Evolutionary conservation across 2,329 filamentous ascomycete genomes (phyloP).

Genomic region (Elsinoe necatrix): DNA sequence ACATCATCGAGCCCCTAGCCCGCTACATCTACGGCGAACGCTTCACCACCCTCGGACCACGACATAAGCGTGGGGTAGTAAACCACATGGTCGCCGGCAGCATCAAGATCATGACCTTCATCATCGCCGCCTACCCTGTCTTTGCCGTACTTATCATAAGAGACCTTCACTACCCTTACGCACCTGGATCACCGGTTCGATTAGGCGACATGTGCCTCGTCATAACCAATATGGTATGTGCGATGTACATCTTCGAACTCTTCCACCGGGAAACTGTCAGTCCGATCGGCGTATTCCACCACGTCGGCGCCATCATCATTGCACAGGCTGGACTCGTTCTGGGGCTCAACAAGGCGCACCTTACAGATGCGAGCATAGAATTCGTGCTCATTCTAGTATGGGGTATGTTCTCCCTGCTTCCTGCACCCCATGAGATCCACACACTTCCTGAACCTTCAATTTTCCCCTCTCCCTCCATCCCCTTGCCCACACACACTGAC

Average conservation of each 20-base stretch:
- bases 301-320: conserved; percentile 35
- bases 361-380: conserved; percentile 30
- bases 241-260: conserved; percentile 42
- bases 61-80: conserved; percentile 35
- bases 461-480: neutral
- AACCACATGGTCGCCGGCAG: conserved; percentile 40
- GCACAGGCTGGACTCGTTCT: conserved; percentile 38
- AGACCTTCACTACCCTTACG: conserved; percentile 27
- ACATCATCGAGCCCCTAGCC: conserved; percentile 32
- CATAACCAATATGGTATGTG: conserved; percentile 35
- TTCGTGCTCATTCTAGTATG: conserved; percentile 34
- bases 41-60: conserved; percentile 32
- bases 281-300: conserved; percentile 35
- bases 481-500: neutral
- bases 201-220: conserved; percentile 37
- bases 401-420: conserved; percentile 27
- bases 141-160: conserved; percentile 31
- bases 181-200: conserved; percentile 27
- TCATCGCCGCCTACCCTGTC: conserved; percentile 37
- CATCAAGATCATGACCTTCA: conserved; percentile 35
- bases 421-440: neutral
- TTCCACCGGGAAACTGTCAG: conserved; percentile 37
- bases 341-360: conserved; percentile 23
- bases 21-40: conserved; percentile 28
- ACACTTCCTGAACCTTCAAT: no score